Percentiles rank a stretch among this genome's conserved stretches.
These are phyloP conservation scores for Tuber magnatum DNA, from an alignment of 495 filamentous ascomycete genomes.

Conservation along the genomic window DNA sequence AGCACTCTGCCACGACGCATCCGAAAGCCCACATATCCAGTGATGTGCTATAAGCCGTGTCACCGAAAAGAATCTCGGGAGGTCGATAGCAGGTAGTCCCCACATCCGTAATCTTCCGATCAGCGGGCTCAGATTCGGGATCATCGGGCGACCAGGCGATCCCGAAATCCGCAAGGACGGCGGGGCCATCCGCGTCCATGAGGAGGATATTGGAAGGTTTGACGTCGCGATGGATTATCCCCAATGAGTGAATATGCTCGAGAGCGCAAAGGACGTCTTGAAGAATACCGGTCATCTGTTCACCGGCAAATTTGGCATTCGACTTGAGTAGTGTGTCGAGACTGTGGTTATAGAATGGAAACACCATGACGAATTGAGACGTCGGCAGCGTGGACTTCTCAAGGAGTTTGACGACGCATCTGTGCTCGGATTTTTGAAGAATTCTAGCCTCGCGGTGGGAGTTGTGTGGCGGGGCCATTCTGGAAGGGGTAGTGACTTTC, in stretches of 20 bases:
- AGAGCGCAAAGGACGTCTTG: conserved; percentile 48
- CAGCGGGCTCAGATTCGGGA: conserved; percentile 53
- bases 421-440: conserved; percentile 46
- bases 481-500: conserved; percentile 74
- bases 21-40: conserved; percentile 91
- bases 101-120: conserved; percentile 79
- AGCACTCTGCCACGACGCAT: conserved; percentile 67
- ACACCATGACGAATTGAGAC: conserved; percentile 65
- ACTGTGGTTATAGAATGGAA: conserved; percentile 72
- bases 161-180: conserved; percentile 82
- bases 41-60: conserved; percentile 57
- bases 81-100: conserved; percentile 86
- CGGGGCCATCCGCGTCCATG: conserved; percentile 53
- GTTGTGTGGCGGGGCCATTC: conserved; percentile 70
- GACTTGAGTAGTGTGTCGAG: conserved; percentile 54
- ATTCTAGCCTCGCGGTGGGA: conserved; percentile 69
- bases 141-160: conserved; percentile 68
- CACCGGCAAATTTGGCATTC: not conserved
- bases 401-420: conserved; percentile 58
- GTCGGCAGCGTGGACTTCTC: conserved; percentile 64
- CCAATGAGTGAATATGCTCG: conserved; percentile 58
- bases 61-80: conserved; percentile 85
- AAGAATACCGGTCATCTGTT: not conserved
- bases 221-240: conserved; percentile 86
- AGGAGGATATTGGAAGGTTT: conserved; percentile 88